A percentile compares a stretch with the other conserved stretches of the same genome.
Conservation (phyloP, 495 filamentous ascomycete genomes). For the Sphaerosporella brunnea region DNA sequence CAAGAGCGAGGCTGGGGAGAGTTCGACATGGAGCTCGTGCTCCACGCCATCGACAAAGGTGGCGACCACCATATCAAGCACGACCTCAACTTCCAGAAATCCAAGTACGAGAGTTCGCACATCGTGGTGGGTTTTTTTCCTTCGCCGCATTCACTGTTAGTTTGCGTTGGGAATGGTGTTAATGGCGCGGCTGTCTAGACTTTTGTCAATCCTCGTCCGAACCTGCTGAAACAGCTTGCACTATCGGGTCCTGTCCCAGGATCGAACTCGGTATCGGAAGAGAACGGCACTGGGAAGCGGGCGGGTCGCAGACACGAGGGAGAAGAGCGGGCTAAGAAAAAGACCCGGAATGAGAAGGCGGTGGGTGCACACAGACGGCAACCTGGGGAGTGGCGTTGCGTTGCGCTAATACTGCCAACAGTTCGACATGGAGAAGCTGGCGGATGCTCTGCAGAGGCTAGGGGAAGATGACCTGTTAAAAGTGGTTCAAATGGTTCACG, state of each 20-base stretch:
- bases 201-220: slow-evolving; percentile 84
- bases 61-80: slow-evolving; percentile 67
- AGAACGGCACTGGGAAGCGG: slow-evolving; percentile 30
- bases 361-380: too few species aligned
- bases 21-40: slow-evolving; percentile 82
- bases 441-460: slow-evolving; percentile 73
- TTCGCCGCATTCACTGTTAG: background rate
- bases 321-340: slow-evolving; percentile 53
- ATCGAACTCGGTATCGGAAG: slow-evolving; percentile 36
- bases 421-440: slow-evolving; percentile 93
- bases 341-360: slow-evolving; percentile 52
- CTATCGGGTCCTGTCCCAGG: slow-evolving; percentile 72
- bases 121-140: slow-evolving; percentile 38
- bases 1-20: slow-evolving; percentile 95
- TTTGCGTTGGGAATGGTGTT: background rate
- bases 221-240: slow-evolving; percentile 51
- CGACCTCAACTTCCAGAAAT: slow-evolving; percentile 76
- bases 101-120: slow-evolving; percentile 72
- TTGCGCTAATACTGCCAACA: too few species aligned
- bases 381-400: background rate
- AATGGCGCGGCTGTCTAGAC: slow-evolving; percentile 30
- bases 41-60: slow-evolving; percentile 64
- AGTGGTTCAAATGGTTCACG: slow-evolving; percentile 94
- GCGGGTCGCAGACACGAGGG: slow-evolving; percentile 40
- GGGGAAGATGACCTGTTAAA: slow-evolving; percentile 78